A percentile compares a stretch with the other conserved stretches of the same genome.
Conservation (phyloP, 352 stramenopile genomes). For the Pythium scleroteichum region DNA sequence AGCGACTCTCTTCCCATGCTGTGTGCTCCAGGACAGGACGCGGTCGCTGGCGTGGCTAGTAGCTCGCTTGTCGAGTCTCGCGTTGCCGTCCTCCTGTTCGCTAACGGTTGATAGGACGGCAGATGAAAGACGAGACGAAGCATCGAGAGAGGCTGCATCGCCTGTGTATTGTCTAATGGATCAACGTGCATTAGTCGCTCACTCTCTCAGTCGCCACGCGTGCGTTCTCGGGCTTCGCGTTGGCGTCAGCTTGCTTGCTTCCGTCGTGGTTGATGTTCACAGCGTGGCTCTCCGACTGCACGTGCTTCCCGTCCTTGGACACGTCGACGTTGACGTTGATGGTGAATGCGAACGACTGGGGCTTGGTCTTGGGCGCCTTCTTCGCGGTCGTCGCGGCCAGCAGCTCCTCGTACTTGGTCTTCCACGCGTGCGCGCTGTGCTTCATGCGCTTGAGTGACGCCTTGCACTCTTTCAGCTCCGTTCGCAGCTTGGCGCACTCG, state of each 20-base stretch:
- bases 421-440: constrained; percentile 12
- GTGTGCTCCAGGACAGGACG: too few species aligned
- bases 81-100: too few species aligned
- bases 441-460: constrained; percentile 15
- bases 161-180: too few species aligned
- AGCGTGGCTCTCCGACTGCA: constrained; percentile 5
- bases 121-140: too few species aligned
- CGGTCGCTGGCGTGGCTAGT: neutral
- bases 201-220: neutral
- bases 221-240: neutral
- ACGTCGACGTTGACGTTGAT: constrained; percentile 24
- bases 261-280: neutral
- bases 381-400: neutral
- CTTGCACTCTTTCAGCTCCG: constrained; percentile 9
- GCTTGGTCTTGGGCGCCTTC: neutral
- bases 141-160: too few species aligned
- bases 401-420: constrained; percentile 22
- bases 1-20: constrained; percentile 1
- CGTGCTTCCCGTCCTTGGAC: constrained; percentile 6
- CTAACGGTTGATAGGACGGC: too few species aligned
- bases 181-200: too few species aligned
- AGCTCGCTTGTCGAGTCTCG: too few species aligned
- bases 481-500: constrained; percentile 1
- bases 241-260: too few species aligned
- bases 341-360: constrained; percentile 9